Percentiles rank a stretch among this genome's conserved stretches.
These are phyloP conservation scores for Mollisia scopiformis DNA, from an alignment of 2,329 filamentous ascomycete species.

Conservation along the genomic window DNA sequence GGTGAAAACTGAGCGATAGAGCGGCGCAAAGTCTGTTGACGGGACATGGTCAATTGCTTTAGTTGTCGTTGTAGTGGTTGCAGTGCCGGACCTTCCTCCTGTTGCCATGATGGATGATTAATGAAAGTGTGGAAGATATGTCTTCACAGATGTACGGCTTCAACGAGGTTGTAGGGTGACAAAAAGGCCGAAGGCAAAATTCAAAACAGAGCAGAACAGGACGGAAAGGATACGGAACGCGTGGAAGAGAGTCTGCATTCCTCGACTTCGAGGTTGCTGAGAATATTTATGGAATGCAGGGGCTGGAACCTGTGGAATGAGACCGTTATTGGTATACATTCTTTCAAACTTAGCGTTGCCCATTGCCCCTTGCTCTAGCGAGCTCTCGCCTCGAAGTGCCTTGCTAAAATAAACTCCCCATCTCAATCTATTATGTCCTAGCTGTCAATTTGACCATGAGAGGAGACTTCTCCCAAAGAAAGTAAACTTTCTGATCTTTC, in stretches of 20 bases:
- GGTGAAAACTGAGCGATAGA: slow-evolving; percentile 22
- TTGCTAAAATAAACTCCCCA: neutral
- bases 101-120: neutral
- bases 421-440: neutral
- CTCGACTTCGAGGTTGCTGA: neutral
- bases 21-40: slow-evolving; percentile 14
- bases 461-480: slow-evolving; percentile 23
- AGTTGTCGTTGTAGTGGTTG: neutral
- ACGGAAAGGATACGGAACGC: neutral
- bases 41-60: neutral
- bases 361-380: neutral
- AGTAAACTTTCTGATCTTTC: slow-evolving; percentile 20
- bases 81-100: neutral
- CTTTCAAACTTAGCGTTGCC: neutral
- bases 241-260: neutral
- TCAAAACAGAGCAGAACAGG: neutral
- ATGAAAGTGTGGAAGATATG: neutral
- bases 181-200: neutral
- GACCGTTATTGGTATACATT: neutral
- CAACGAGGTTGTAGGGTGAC: neutral
- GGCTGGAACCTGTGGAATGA: neutral
- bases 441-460: slow-evolving; percentile 17
- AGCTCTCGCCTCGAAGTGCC: neutral
- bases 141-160: neutral
- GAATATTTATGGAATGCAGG: neutral